Conservation (phyloP, 176 grass and related monocot species). For the Juncus inflexus region DNA sequence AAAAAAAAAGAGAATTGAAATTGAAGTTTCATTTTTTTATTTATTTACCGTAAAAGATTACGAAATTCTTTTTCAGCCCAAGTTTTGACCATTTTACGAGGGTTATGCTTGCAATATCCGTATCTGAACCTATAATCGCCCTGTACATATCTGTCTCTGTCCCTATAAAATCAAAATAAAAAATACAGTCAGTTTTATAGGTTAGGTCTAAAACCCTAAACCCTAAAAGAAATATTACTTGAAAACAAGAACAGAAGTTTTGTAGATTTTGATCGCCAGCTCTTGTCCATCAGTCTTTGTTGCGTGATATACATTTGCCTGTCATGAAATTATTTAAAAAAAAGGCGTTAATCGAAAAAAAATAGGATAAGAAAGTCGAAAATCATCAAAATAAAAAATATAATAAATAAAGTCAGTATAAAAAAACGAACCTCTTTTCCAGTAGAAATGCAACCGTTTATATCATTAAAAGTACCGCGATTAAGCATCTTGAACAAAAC, state of each 20-base stretch:
- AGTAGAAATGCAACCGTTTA: constrained; percentile 98
- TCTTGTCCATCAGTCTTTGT: constrained; percentile 80
- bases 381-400: constrained; percentile 2
- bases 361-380: background rate
- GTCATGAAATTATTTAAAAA: constrained; percentile 14
- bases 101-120: constrained; percentile 99
- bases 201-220: background rate
- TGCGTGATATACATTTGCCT: constrained; percentile 99
- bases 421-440: constrained; percentile 72
- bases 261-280: constrained; percentile 93
- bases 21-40: background rate
- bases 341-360: background rate
- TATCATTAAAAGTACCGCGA: constrained; percentile 70
- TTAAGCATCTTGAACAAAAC: constrained; percentile 98
- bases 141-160: constrained; percentile 96
- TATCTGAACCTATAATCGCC: constrained; percentile 97
- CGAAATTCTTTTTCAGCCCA: constrained; percentile 98
- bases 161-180: constrained; percentile 49
- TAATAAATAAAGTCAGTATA: constrained; percentile 1
- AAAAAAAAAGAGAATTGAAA: background rate
- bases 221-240: constrained; percentile 41
- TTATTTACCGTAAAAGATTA: constrained; percentile 66
- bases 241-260: constrained; percentile 99
- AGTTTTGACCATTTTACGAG: constrained; percentile 98
- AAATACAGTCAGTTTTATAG: background rate